Evolutionary conservation across 106 monocot species (phyloP).

Genomic region (Iris macrosiphon): DNA sequence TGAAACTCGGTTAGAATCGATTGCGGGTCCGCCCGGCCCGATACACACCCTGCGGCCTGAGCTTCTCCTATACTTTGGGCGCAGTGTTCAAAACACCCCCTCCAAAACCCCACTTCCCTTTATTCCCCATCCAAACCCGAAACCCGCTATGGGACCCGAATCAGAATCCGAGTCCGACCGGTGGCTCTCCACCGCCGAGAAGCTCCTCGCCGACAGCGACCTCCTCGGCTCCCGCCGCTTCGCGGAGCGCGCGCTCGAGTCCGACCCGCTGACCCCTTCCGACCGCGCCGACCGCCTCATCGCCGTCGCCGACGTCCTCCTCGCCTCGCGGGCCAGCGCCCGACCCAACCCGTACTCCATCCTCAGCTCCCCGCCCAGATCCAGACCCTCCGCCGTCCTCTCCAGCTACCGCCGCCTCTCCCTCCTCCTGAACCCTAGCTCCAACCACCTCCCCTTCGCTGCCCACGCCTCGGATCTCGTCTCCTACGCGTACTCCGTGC

Average conservation of each 20-base stretch:
- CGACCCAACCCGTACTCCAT: conserved; percentile 49
- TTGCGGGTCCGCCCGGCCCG: too few species aligned
- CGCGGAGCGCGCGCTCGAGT: conserved; percentile 28
- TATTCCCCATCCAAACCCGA: too few species aligned
- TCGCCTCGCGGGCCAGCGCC: conserved; percentile 15
- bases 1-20: too few species aligned
- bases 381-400: conserved; percentile 3
- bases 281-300: conserved; percentile 51
- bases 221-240: conserved; percentile 17
- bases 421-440: conserved; percentile 32
- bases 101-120: too few species aligned
- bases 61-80: too few species aligned
- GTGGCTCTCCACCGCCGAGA: conserved; percentile 16
- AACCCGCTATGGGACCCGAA: neutral
- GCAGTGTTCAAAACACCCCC: too few species aligned
- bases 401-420: conserved; percentile 41
- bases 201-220: conserved; percentile 16
- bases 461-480: conserved; percentile 27
- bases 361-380: conserved; percentile 36
- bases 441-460: conserved; percentile 7
- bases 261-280: conserved; percentile 14
- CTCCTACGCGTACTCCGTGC: conserved; percentile 18
- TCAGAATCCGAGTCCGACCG: conserved; percentile 1
- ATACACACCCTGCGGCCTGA: too few species aligned
- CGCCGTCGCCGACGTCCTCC: conserved; percentile 54